Conservation (phyloP, 139 green algal genomes). For the Diplosphaera chodatii region DNA sequence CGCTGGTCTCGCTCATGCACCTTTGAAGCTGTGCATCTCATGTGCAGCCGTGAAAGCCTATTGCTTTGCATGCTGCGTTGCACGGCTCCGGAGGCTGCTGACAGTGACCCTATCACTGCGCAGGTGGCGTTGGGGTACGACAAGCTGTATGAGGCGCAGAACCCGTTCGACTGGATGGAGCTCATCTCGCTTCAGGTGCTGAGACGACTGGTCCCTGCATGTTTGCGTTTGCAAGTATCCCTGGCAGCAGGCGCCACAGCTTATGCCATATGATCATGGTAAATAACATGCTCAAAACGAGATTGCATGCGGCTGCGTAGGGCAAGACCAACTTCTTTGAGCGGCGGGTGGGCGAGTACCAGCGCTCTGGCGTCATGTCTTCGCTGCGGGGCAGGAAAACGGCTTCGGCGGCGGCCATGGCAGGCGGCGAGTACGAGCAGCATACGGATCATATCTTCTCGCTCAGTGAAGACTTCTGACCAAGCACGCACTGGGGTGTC, state of each 20-base stretch:
- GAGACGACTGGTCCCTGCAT: no score
- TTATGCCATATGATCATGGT: no score
- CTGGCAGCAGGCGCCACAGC: no score
- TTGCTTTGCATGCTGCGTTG: no score
- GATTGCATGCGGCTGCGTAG: constrained; percentile 3
- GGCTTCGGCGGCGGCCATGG: not conserved
- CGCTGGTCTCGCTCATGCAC: no score
- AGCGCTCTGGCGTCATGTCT: constrained; percentile 72
- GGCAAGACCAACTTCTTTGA: constrained; percentile 87
- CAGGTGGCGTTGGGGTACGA: constrained; percentile 38
- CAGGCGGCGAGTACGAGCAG: not conserved
- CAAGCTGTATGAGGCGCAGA: constrained; percentile 56
- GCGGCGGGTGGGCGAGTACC: constrained; percentile 77
- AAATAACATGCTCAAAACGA: not conserved
- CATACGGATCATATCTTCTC: constrained; percentile 41
- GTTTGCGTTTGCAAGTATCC: no score
- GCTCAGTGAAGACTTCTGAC: constrained; percentile 51
- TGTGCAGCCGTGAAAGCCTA: no score
- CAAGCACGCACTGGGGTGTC: no score
- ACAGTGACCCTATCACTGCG: no score
- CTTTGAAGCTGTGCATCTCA: not conserved
- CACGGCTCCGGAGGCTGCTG: no score
- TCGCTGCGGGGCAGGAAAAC: constrained; percentile 16
- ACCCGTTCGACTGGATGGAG: constrained; percentile 89
- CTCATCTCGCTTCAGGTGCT: constrained; percentile 81